A percentile compares a stretch with the other conserved stretches of the same genome.
Evolutionary conservation across 352 stramenopile genomes (phyloP).

Genomic region (Pythium aristosporum): DNA sequence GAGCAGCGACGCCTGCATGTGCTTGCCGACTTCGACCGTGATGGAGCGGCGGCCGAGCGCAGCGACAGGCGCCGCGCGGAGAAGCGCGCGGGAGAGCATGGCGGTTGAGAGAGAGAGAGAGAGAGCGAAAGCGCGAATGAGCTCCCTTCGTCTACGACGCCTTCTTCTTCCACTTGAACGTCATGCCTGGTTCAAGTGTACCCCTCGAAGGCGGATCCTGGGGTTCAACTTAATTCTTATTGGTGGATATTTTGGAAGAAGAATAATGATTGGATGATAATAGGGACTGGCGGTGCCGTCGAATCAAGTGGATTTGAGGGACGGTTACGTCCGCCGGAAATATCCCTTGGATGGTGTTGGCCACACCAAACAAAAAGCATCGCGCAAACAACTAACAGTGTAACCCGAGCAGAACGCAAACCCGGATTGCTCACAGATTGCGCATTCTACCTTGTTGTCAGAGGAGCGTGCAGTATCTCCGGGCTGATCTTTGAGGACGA

Average conservation of each 20-base stretch:
- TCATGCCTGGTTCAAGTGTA: constrained; percentile 20
- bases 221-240: constrained; percentile 24
- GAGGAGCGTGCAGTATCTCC: too few relatives aligned
- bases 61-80: constrained; percentile 4
- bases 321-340: background rate
- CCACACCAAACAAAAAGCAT: constrained; percentile 21
- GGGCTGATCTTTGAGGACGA: too few relatives aligned
- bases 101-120: background rate
- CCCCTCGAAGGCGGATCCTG: background rate
- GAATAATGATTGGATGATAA: constrained; percentile 2
- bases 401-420: constrained; percentile 1
- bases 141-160: constrained; percentile 13
- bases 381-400: constrained; percentile 12
- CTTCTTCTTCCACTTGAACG: constrained; percentile 4
- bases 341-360: constrained; percentile 13
- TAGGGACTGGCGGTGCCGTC: constrained; percentile 3
- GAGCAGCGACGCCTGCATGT: constrained; percentile 39
- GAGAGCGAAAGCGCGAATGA: background rate
- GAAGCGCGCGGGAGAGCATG: constrained; percentile 20
- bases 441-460: background rate
- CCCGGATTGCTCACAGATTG: background rate
- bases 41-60: constrained; percentile 24
- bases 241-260: constrained; percentile 11
- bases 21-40: constrained; percentile 32
- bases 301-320: constrained; percentile 6